These are phyloP conservation scores for Solanum paucissectum DNA, from an alignment of 257 asterid species.

Conservation along the genomic window DNA sequence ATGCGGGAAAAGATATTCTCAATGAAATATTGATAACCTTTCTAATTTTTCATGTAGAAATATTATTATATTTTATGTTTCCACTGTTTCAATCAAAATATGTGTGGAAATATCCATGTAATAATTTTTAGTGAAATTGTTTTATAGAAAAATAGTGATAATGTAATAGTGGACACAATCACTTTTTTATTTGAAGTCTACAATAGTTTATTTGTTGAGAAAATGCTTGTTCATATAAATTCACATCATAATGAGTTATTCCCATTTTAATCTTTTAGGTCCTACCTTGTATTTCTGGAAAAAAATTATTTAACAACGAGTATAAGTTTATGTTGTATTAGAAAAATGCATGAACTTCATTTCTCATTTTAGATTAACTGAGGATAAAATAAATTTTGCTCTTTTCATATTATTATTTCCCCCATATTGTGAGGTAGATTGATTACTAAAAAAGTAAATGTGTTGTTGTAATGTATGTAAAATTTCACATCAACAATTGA, in stretches of 20 bases:
- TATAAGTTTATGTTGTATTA: conserved; percentile 50
- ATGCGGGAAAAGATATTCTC: not conserved
- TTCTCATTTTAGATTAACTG: conserved; percentile 60
- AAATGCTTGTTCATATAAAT: not conserved
- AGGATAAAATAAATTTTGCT: conserved; percentile 55
- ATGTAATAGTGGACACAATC: not conserved
- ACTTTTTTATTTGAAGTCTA: not conserved
- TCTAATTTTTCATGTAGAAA: not conserved
- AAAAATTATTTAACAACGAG: conserved; percentile 85
- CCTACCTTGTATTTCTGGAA: conserved; percentile 55
- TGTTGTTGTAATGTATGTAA: no score
- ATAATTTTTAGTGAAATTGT: not conserved
- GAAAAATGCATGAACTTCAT: conserved; percentile 78
- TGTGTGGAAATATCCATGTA: not conserved
- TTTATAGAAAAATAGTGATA: no score
- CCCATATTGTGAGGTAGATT: not conserved
- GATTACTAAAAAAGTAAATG: no score
- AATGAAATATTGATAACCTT: not conserved
- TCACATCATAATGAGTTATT: not conserved
- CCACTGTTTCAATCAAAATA: not conserved
- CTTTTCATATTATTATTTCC: conserved; percentile 24
- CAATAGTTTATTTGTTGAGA: not conserved
- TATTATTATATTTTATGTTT: no score
- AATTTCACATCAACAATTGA: no score
- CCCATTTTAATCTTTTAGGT: conserved; percentile 31